Conservation (phyloP, 179 eudicot species). For the Silene noctiflora region DNA sequence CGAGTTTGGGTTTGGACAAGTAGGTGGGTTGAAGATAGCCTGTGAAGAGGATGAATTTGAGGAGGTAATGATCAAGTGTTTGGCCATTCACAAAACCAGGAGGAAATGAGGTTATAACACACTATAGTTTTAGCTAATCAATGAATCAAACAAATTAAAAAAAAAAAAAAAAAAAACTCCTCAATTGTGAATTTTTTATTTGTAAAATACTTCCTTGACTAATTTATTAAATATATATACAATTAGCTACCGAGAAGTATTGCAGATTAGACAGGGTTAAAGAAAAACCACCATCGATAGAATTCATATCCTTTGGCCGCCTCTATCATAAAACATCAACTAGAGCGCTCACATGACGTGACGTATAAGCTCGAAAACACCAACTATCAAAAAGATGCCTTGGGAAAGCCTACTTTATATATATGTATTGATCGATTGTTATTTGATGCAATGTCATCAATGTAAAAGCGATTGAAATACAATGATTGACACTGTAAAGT, state of each 20-base stretch:
- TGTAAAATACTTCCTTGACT: not conserved
- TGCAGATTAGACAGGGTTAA: not conserved
- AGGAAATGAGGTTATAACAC: constrained; percentile 11
- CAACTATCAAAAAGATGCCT: not conserved
- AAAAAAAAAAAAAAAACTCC: too few species aligned
- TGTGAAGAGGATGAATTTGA: constrained; percentile 28
- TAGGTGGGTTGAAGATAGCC: constrained; percentile 31
- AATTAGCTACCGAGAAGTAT: not conserved
- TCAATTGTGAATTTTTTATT: not conserved
- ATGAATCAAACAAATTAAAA: too few species aligned
- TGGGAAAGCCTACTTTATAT: not conserved
- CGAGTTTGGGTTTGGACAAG: constrained; percentile 30
- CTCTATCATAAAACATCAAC: not conserved
- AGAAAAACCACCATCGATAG: too few species aligned
- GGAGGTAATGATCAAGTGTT: constrained; percentile 29
- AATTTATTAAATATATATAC: not conserved
- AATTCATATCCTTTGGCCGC: not conserved
- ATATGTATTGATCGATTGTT: not conserved
- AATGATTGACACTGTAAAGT: constrained; percentile 7
- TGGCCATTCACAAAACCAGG: constrained; percentile 20
- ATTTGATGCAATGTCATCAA: not conserved
- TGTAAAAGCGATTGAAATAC: not conserved
- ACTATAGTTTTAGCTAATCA: not conserved
- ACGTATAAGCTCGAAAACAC: not conserved
- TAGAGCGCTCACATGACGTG: not conserved